These are phyloP conservation scores for Starmera caribaea DNA, from an alignment of 805 yeast genomes.

Conservation along the genomic window DNA sequence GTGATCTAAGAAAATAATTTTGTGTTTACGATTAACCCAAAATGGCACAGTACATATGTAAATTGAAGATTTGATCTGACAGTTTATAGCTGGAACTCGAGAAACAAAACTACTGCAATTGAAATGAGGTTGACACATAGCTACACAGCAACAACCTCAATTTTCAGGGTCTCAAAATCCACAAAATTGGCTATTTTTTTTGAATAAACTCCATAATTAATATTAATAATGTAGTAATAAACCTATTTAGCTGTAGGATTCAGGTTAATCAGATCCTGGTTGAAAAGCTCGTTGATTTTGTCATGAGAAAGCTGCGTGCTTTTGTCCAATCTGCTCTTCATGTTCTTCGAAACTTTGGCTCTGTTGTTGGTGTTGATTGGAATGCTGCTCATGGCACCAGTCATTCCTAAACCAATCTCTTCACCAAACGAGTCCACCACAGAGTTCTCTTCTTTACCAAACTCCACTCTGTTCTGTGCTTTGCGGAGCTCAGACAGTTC, in stretches of 20 bases:
- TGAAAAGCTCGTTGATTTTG: conserved; percentile 10
- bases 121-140: no score
- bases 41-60: no score
- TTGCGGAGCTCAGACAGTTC: conserved; percentile 72
- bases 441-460: conserved; percentile 66
- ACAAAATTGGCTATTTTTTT: no score
- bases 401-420: conserved; percentile 77
- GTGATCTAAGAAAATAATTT: no score
- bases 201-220: no score
- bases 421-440: conserved; percentile 61
- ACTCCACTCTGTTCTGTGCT: conserved; percentile 77
- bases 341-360: conserved; percentile 52
- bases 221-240: no score
- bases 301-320: neutral
- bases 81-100: no score
- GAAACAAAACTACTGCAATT: no score
- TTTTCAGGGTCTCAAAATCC: no score
- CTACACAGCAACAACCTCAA: no score
- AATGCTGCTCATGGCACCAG: conserved; percentile 19
- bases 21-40: no score
- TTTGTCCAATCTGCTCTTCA: conserved; percentile 37
- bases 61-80: no score
- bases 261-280: conserved; percentile 11
- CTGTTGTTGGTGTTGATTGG: conserved; percentile 34
- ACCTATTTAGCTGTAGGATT: conserved; percentile 2